Base-by-base conservation (phyloP, 148 eudicot genomes). In the Cornus kousa region DNA sequence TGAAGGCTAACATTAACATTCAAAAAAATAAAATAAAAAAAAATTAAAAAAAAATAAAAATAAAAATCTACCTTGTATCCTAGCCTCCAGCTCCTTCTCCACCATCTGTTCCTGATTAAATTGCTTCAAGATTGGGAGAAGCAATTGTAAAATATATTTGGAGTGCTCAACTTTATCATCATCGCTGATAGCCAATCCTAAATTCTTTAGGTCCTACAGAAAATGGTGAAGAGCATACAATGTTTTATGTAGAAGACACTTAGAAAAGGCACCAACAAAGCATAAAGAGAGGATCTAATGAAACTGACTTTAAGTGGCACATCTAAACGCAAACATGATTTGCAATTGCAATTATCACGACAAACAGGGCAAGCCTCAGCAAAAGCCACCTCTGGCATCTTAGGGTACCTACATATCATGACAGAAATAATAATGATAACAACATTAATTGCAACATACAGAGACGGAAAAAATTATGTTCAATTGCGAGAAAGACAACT, bases 371-470 rank as follows among this genome's bases (percentile, higher is more conserved):
- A 28, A 28, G 28, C 28, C 0, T 28, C 1, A 1, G 28, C 28
- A 28, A 28, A 28, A 28, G 28, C 28, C 28, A 0, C 28, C 28
- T 28, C 1, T 28, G 28, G 28, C 28, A 28, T 28, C 28, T 28
- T 28, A 28, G 28, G 28, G 28, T 28, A 28, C 28, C 28, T 28
- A 28, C 28, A 28, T 28, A 0, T 28, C 28, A 28, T 28, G 28
- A 28, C 28, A 28, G 28, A 28, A 28, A 28, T 28, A 84, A 90
- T 28, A 28, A 89, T 28, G 74, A 16, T 70, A 89, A 31, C 86
- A 87, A 81, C 92, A 89, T 28, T 79, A 84, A 24, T 32, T 74
- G 28, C 39, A 80, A 80, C 92, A 89, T 73, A 86, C 87, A 5
- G 92, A 90, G 75, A 28, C 0, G 28, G 28, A 28, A 28, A 28